Evolutionary conservation across 768 basidiomycete genomes (phyloP), one percentile per base, ranked within the genome.

Genomic region (Mycena olivaceomarginata): DNA sequence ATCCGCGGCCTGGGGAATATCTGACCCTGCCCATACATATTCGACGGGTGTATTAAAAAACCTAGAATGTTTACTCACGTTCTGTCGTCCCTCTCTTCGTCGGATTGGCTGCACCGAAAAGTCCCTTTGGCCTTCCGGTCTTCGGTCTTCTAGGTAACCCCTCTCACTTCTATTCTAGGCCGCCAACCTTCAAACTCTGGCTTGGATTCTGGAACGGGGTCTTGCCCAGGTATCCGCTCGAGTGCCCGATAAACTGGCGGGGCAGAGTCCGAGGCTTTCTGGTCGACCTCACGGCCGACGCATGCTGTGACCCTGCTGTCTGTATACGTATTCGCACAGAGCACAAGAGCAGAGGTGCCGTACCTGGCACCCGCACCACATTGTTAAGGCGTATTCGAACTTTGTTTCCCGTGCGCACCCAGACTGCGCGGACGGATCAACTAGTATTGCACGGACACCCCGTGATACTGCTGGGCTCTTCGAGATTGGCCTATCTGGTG

Each of bases 381-480:
- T 39, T 71, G 64, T 31, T 10, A 16, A 51, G 40, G 43, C 53
- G 37, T 69, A 43, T 43, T 45, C 63, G 51, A 65, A 51, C 43
- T 48, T 56, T 71, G 53, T 65, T 59, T 31, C 20, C 41, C 39
- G 56, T 1, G n/a, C 53, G 48, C 67, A 59, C 70, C 70, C 67
- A 53, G 66, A 71, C 75, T 76, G 70, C 67, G 72, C 76, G 56
- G 67, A 37, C 76, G 76, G 76, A 77, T 73, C 76, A 72, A 67
- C 64, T 39, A 40, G 13, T 39, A 40, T 60, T 59, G 4, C 8
- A 31, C 37, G n/a, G 45, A 43, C 4, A 46, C 46, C 76, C 40
- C 62, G 76, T 77, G 76, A 77, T 77, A 72, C 40, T 31, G 51
- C 67, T 57, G 43, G 45, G 39, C 60, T 72, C 53, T 72, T 77